Evolutionary conservation across 176 grass and related monocot genomes (phyloP), one percentile per base, ranked within the genome.

Genomic region (Avena insularis): DNA sequence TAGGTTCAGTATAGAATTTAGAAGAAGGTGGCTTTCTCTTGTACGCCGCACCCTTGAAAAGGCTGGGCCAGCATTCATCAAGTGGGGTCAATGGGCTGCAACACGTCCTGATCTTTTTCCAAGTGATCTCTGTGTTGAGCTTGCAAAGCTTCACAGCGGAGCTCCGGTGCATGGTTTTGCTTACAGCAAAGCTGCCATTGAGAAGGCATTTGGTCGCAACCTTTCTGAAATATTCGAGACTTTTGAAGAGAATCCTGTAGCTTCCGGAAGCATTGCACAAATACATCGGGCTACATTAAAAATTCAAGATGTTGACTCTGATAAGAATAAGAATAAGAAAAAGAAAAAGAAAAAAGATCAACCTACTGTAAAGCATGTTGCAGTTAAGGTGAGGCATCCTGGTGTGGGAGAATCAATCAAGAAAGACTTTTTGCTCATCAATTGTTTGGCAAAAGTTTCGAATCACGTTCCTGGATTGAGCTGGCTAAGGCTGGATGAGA

Each of bases 81-180:
- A 98, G 80, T 98, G 96, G 96, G 96, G 96, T 68, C 96, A 98
- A 89, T 98, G 96, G 96, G 96, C 93, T 83, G 96, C 96, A 56
- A 98, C 96, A 56, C 87, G 96, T 4, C 96, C 96, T 23, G 96
- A 98, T 79, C 90, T 98, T 77, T 98, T 98, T 59, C 96, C 96
- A 70, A 95, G 89, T 91, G 93, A 98, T 90, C 86, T 98, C 1
- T 98, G 96, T 59, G 80, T 95, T 60, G 93, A 98, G 88, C 96
- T 98, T 61, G 75, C 96, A 75, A 98, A 95, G 85, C 92, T 98
- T 89, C 96, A 98, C 67, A 88, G 88, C 9, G 86, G 88, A n/a
- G 96, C 96, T 80, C 96, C 96, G 83, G 86, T 71, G 8, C 96
- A 98, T 91, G 82, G 84, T 61, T 98, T 91, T 86, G 79, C 90